Evolutionary conservation across 2,329 filamentous ascomycete genomes (phyloP), one percentile per base, ranked within the genome.

Genomic region (Verticillium longisporum): DNA sequence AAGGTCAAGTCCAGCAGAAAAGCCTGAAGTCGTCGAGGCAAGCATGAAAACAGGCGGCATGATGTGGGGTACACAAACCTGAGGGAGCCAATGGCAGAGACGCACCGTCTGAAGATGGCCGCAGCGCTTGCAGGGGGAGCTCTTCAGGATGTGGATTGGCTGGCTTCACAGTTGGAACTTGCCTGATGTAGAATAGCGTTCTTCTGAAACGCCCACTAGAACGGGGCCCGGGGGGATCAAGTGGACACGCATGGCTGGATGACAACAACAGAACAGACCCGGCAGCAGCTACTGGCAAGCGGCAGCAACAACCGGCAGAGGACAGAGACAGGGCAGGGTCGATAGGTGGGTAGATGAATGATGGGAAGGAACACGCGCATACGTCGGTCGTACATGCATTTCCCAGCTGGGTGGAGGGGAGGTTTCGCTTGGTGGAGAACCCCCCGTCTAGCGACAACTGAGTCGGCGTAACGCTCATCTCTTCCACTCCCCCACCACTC

Each of bases 81-180:
- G 64, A 67, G 61, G 67, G 60, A 65, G 64, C 70, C 67, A 71
- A 71, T 71, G 64, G 64, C 62, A 7, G 18, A n/a, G 11, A 10
- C 45, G 2, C 1, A 4, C 13, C 11, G 45, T 3, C n/a, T 10
- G 67, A 66, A 60, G 14, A 18, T 58, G 62, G 58, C 61, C 61
- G 60, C 66, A 66, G 68, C 68, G 69, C 69, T 64, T 63, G 67
- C 62, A 66, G 64, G 66, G 66, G 53, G 14, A 67, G 69, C 63
- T 68, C 67, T 18, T 69, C 68, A 67, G 60, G 64, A 58, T n/a
- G 56, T 36, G 74, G 68, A 75, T 76, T 76, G 73, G 74, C 37
- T 60, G 56, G 62, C 61, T 64, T 62, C 65, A 31, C 26, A 31
- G 26, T 31, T 3, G 66, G 57, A 67, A 68, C 63, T 70, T 70